Conservation (phyloP, 352 stramenopile species). For the Pythium rishiriense region DNA sequence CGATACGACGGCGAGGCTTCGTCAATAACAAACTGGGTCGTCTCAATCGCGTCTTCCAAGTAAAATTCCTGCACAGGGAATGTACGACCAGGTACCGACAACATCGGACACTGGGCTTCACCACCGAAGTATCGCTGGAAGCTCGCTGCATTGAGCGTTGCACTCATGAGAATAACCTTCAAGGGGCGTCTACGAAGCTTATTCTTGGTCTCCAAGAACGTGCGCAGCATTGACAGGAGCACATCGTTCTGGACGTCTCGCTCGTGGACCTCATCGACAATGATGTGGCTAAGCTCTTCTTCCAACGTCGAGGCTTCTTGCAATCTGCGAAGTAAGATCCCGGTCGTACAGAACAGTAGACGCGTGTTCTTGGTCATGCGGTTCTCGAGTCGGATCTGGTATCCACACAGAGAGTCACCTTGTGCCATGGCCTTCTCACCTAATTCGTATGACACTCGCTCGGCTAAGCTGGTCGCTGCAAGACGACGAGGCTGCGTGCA, state of each 20-base stretch:
- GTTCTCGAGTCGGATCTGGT: conserved; percentile 94
- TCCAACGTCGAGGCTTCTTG: conserved; percentile 79
- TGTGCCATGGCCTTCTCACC: conserved; percentile 70
- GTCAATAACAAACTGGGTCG: conserved; percentile 85
- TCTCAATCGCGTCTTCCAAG: conserved; percentile 93
- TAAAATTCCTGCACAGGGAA: conserved; percentile 97
- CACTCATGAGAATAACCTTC: conserved; percentile 97
- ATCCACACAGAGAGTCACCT: conserved; percentile 75
- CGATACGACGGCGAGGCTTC: conserved; percentile 58
- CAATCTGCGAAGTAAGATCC: conserved; percentile 92
- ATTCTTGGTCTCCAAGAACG: conserved; percentile 66
- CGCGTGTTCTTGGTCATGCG: conserved; percentile 82
- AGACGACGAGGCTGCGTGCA: conserved; percentile 96
- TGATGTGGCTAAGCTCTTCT: conserved; percentile 93
- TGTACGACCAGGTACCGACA: conserved; percentile 92
- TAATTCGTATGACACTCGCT: conserved; percentile 93
- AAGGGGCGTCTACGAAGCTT: conserved; percentile 54
- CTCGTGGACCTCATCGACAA: conserved; percentile 99
- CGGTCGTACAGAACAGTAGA: conserved; percentile 96
- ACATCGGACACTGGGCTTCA: conserved; percentile 76
- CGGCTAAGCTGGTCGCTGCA: conserved; percentile 94
- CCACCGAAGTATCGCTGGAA: conserved; percentile 96
- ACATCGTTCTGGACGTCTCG: conserved; percentile 92
- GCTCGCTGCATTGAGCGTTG: conserved; percentile 93
- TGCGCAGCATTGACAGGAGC: conserved; percentile 89